phyloP scores from a whole-genome alignment of 176 grass and related monocot species.

The Ampelocalamus luodianensis region DNA sequence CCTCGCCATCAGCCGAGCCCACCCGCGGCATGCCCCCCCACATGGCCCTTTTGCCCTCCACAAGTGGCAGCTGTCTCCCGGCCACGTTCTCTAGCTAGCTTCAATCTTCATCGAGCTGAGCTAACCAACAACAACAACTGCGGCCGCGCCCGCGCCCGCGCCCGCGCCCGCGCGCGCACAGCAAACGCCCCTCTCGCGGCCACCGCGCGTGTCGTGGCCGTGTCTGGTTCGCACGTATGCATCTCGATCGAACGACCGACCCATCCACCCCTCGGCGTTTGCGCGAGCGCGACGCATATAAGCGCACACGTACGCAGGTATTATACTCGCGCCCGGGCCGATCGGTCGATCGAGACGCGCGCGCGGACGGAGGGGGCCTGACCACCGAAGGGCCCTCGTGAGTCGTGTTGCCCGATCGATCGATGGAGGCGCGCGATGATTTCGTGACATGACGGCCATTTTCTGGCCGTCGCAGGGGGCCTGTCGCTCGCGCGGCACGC shows the following conservation, averaged over 20 bases:
- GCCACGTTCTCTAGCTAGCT: too few species aligned
- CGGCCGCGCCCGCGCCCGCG: not conserved
- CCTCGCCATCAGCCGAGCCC: slow-evolving; percentile 35
- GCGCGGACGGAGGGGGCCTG: not conserved
- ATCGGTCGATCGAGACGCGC: not conserved
- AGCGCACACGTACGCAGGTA: not conserved
- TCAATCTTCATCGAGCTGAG: not conserved
- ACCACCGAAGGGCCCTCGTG: not conserved
- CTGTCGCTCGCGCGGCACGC: slow-evolving; percentile 15
- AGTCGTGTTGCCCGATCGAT: not conserved
- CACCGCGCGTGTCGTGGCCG: slow-evolving; percentile 6
- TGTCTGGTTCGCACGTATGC: slow-evolving; percentile 20
- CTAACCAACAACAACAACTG: not conserved
- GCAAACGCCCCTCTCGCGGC: not conserved
- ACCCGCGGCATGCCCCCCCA: slow-evolving; percentile 46
- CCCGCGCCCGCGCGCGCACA: not conserved
- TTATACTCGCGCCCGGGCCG: not conserved
- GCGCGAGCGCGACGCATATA: not conserved
- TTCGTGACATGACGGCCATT: slow-evolving; percentile 30
- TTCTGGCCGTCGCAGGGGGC: not conserved
- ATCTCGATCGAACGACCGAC: not conserved
- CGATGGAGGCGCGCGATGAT: not conserved
- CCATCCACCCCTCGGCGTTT: not conserved
- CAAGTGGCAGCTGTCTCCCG: slow-evolving; percentile 40
- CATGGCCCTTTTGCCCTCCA: slow-evolving; percentile 54